These are phyloP conservation scores for Closterium sp. DNA, from an alignment of 139 green algal species.

Conservation along the genomic window DNA sequence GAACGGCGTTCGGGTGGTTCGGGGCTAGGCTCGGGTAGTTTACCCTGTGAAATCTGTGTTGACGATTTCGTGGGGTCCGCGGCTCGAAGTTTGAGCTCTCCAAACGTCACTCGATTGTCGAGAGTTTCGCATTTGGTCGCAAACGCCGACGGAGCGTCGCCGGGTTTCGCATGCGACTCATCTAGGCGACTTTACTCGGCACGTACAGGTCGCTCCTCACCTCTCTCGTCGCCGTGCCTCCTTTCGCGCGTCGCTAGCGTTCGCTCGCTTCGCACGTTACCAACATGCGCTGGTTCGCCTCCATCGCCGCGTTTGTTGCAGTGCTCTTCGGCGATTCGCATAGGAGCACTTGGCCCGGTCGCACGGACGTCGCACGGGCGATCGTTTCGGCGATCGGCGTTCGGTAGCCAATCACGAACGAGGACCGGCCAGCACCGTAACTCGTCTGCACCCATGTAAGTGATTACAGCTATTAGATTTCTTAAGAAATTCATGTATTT, in stretches of 20 bases:
- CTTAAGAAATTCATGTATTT: too few species aligned
- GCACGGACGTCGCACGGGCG: background rate
- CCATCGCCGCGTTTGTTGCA: background rate
- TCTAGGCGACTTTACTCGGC: background rate
- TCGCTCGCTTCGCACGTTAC: background rate
- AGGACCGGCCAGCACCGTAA: background rate
- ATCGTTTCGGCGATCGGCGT: background rate
- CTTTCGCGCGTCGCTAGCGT: background rate
- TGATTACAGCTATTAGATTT: too few species aligned
- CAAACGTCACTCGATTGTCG: background rate
- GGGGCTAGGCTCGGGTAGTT: background rate
- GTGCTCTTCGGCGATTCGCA: background rate
- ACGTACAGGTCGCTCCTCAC: background rate
- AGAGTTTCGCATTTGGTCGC: background rate
- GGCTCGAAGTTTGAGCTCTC: background rate
- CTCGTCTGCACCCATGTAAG: background rate
- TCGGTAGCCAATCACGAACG: background rate
- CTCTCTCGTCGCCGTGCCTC: background rate
- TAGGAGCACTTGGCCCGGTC: background rate
- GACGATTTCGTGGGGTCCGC: background rate
- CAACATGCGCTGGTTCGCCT: background rate
- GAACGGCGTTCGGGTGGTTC: background rate
- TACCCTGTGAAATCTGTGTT: background rate
- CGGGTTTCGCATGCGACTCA: background rate
- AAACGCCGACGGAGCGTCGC: background rate